Percentiles rank a stretch among this genome's conserved stretches.
phyloP scores from a whole-genome alignment of 2,329 filamentous ascomycete genomes.

The Raffaelea ambrosiae region DNA sequence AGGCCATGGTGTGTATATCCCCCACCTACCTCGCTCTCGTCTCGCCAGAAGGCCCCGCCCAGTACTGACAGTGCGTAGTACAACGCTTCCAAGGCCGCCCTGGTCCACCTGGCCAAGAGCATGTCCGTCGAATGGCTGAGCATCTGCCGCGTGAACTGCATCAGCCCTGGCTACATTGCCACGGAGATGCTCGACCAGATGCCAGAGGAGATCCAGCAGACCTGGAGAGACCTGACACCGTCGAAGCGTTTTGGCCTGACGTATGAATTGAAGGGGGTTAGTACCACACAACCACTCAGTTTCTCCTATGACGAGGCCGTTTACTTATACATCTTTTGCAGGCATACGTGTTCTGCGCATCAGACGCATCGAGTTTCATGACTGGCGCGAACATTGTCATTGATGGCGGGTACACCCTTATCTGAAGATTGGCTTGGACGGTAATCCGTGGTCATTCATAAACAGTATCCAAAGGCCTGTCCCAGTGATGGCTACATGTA shows the following conservation, averaged over 20 bases:
- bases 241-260: not conserved
- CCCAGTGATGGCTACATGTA: too few species aligned
- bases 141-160: not conserved
- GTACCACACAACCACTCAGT: not conserved
- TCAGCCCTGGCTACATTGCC: not conserved
- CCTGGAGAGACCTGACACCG: not conserved
- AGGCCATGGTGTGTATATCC: not conserved
- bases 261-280: not conserved
- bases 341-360: not conserved
- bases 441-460: too few species aligned
- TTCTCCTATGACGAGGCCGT: not conserved
- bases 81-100: not conserved
- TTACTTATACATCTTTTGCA: not conserved
- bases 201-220: not conserved
- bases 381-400: not conserved
- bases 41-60: too few species aligned
- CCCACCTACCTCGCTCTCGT: not conserved
- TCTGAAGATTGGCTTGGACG: not conserved
- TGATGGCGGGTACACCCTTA: not conserved
- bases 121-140: not conserved
- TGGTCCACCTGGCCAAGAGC: not conserved
- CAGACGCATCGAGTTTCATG: not conserved
- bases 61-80: too few species aligned
- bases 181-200: not conserved
- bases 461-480: too few species aligned